Evolutionary conservation across 768 basidiomycete species (phyloP).

Genomic region (Daedaleopsis nitida): DNA sequence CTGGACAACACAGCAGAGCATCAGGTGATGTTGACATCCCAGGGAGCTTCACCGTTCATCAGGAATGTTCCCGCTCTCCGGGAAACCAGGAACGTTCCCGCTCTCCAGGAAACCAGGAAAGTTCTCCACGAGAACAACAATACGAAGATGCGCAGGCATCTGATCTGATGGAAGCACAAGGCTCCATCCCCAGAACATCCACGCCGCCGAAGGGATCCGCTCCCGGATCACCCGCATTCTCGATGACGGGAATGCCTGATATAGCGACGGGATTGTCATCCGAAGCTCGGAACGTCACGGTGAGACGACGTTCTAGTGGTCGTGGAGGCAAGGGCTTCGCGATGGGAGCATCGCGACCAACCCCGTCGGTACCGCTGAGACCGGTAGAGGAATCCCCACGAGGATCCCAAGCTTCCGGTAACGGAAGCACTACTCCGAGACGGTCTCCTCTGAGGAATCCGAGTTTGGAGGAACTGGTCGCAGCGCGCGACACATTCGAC

Average conservation of each 20-base stretch:
- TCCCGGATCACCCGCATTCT: not conserved
- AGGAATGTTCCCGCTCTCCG: not conserved
- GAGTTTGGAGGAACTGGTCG: no score
- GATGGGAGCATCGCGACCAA: no score
- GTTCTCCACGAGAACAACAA: not conserved
- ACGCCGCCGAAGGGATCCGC: not conserved
- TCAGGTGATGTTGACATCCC: not conserved
- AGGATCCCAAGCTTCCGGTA: no score
- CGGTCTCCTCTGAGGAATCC: no score
- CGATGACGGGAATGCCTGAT: not conserved
- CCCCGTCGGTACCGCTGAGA: no score
- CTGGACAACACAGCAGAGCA: not conserved
- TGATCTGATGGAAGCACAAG: not conserved
- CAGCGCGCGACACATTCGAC: no score
- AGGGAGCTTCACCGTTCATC: not conserved
- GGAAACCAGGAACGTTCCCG: not conserved
- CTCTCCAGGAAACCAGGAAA: not conserved
- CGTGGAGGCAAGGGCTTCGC: not conserved
- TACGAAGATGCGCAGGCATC: not conserved
- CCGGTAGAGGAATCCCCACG: no score
- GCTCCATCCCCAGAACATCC: not conserved
- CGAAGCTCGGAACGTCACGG: not conserved
- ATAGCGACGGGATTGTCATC: not conserved
- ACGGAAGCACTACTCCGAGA: no score
- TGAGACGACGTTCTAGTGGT: not conserved